phyloP scores from a whole-genome alignment of 2,329 filamentous ascomycete species.

The Harringtonia aguacate region DNA sequence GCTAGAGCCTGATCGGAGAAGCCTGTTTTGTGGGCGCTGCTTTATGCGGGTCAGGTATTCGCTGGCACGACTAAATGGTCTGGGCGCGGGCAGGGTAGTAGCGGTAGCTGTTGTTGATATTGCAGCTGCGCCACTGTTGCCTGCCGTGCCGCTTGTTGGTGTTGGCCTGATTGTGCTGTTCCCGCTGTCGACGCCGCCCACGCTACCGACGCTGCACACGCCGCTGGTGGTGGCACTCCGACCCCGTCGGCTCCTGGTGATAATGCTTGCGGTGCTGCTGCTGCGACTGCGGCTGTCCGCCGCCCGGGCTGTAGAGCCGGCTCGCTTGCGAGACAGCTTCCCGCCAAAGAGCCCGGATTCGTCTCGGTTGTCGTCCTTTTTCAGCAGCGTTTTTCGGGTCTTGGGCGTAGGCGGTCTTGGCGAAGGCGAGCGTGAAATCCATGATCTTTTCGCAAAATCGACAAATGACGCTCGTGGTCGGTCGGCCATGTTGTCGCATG shows the following conservation, averaged over 20 bases:
- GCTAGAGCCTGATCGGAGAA: slow-evolving; percentile 25
- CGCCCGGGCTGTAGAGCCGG: background rate
- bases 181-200: background rate
- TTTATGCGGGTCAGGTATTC: slow-evolving; percentile 42
- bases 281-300: slow-evolving; percentile 6
- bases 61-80: slow-evolving; percentile 31
- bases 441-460: slow-evolving; percentile 39
- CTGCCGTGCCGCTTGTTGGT: background rate
- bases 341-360: slow-evolving; percentile 1
- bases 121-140: slow-evolving; percentile 1
- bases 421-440: slow-evolving; percentile 38
- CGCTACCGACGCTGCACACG: slow-evolving; percentile 2
- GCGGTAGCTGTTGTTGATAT: background rate
- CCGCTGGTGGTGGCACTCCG: slow-evolving; percentile 17
- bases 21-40: slow-evolving; percentile 30
- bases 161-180: slow-evolving; percentile 2
- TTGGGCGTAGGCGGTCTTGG: slow-evolving; percentile 24
- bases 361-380: slow-evolving; percentile 8
- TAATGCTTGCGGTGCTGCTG: slow-evolving; percentile 10
- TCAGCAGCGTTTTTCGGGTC: background rate
- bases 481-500: slow-evolving; percentile 11
- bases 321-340: slow-evolving; percentile 7
- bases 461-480: slow-evolving; percentile 32
- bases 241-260: slow-evolving; percentile 5
- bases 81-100: slow-evolving; percentile 17